A percentile compares a stretch with the other conserved stretches of the same genome.
Evolutionary conservation across 163 green algal genomes (phyloP).

Genomic region (Prototheca wickerhamii): DNA sequence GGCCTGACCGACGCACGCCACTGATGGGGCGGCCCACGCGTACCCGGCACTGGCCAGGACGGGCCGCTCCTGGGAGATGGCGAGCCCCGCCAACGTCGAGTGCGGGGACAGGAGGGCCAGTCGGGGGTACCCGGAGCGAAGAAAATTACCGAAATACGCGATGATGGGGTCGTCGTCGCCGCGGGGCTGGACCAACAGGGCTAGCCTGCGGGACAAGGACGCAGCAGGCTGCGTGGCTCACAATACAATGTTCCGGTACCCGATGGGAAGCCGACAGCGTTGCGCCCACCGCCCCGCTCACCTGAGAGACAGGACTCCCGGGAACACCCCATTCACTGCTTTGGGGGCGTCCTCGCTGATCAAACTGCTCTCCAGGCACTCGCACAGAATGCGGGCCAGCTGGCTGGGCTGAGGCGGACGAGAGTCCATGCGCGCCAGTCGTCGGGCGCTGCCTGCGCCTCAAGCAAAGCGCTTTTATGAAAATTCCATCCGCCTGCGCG

Average conservation of each 20-base stretch:
- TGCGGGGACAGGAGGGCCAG: not conserved
- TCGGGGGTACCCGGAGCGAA: conserved; percentile 2
- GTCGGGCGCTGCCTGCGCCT: too few species aligned
- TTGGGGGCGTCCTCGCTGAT: not conserved
- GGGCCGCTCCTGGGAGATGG: not conserved
- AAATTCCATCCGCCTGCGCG: too few species aligned
- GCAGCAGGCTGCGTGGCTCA: not conserved
- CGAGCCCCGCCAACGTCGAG: not conserved
- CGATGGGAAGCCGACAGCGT: too few species aligned
- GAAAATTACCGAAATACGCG: conserved; percentile 20
- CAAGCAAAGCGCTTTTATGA: too few species aligned
- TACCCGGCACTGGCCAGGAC: not conserved
- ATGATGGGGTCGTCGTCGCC: conserved; percentile 11
- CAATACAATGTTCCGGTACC: too few species aligned
- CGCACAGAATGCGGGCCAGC: not conserved
- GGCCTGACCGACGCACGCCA: not conserved
- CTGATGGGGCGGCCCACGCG: not conserved
- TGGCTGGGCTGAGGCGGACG: too few species aligned
- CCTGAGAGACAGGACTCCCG: not conserved
- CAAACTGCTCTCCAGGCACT: not conserved
- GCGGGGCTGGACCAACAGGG: conserved; percentile 5
- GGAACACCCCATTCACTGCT: not conserved
- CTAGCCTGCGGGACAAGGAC: not conserved
- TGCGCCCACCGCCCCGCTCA: too few species aligned
- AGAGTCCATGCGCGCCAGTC: too few species aligned